Base-by-base conservation (phyloP, 805 yeast species). In the Cyberlindnera xishuangbannaensis region DNA sequence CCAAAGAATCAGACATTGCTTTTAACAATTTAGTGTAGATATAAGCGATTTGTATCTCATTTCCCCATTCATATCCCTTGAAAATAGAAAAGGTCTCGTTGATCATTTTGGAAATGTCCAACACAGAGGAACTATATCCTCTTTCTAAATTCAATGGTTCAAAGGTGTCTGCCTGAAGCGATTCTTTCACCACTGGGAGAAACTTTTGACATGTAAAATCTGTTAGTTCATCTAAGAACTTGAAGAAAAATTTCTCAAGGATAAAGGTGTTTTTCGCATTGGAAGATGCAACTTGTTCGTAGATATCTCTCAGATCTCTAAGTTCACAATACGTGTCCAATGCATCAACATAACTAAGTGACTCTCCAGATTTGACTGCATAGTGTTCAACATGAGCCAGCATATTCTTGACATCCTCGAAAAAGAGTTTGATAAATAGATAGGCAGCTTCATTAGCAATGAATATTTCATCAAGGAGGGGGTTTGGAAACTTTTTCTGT, bases 21-120 rank as follows among this genome's bases (percentile, higher is more conserved):
- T 73, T 76, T 41, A 83, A 65, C 16, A 86, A 52, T 2, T 63
- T 54, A 0, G 92, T 80, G 33, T 76, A 69, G 2, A 83, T 50
- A 40, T 67, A 65, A 0, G 94, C 81, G 14, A 70, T 54, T 45
- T 86, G 88, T 33, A 62, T 65, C 30, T 67, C 69, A 50, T 83
- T 67, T 12, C 61, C 57, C 96, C 96, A 88, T 1, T 70, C 61
- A 27, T 84, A 67, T 4, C 65, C 67, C 12, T 65, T 65, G 28
- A 88, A 60, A n/a, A 83, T 64, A 5, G 62, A 58, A 15, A 83
- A 51, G 10, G 75, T 69, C 33, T 76, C 76, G 38, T 70, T 69
- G 22, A 83, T 67, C 52, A 83, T 64, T 8, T 74, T 66, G 53
- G 82, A 80, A 11, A 82, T 67, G 51, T 83, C 92, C 15, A 71